Conservation (phyloP, 2,329 filamentous ascomycete genomes). For the Colletotrichum lupini region DNA sequence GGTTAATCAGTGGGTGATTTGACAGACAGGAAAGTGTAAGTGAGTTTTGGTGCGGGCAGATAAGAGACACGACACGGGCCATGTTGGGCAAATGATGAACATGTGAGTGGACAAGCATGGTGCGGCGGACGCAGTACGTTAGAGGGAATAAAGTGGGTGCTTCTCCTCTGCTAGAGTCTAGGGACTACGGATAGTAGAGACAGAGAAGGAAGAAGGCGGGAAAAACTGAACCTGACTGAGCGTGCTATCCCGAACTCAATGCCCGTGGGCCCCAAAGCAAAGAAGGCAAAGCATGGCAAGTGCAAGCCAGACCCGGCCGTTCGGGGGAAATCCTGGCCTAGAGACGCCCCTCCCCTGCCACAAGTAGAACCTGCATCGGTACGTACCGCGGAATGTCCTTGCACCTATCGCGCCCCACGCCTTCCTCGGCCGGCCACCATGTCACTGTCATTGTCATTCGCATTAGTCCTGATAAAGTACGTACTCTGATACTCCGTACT, state of each 20-base stretch:
- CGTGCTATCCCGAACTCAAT: neutral
- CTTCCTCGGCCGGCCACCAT: conserved; percentile 15
- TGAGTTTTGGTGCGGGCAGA: conserved; percentile 18
- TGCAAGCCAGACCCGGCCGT: conserved; percentile 14
- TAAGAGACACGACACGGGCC: conserved; percentile 31
- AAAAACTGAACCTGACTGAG: neutral
- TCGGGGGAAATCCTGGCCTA: conserved; percentile 22
- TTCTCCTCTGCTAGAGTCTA: neutral
- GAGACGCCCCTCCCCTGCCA: conserved; percentile 1
- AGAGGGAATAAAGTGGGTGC: neutral
- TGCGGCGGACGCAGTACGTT: conserved; percentile 8
- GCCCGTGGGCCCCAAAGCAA: neutral
- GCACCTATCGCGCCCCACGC: conserved; percentile 30
- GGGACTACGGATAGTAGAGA: neutral
- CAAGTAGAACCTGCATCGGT: neutral
- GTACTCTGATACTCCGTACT: neutral
- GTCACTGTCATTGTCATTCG: conserved; percentile 30
- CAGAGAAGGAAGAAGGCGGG: neutral
- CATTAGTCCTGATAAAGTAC: conserved; percentile 32
- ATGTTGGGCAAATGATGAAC: conserved; percentile 25
- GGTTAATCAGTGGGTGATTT: conserved; percentile 32
- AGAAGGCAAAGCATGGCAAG: neutral
- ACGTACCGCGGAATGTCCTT: conserved; percentile 26
- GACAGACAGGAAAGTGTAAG: conserved; percentile 30
- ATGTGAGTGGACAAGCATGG: conserved; percentile 33